Conservation (phyloP, 1,284 basidiomycete species). For the Rhodotorula sp. region DNA sequence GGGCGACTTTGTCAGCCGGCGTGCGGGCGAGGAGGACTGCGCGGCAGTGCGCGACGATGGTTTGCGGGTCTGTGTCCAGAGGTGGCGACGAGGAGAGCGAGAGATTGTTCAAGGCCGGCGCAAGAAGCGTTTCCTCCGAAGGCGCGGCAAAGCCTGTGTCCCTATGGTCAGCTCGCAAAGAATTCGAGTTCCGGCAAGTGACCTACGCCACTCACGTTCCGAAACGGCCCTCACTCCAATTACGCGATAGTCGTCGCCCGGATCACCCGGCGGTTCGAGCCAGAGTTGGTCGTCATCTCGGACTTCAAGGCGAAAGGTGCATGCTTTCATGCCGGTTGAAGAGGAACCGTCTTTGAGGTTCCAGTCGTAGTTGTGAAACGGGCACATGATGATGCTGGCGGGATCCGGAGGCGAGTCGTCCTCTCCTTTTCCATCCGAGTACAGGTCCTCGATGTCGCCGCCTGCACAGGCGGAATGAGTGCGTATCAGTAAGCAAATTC, state of each 20-base stretch:
- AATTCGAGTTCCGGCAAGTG: too few species aligned
- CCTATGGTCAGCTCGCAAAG: not conserved
- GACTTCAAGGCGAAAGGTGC: slow-evolving; percentile 68
- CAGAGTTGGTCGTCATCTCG: slow-evolving; percentile 59
- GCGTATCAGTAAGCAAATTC: not conserved
- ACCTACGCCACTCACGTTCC: slow-evolving; percentile 58
- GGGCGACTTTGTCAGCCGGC: slow-evolving; percentile 49
- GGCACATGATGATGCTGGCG: slow-evolving; percentile 61
- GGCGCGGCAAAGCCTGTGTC: slow-evolving; percentile 19
- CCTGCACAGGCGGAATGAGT: not conserved
- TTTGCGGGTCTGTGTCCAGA: slow-evolving; percentile 40
- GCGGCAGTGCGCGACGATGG: slow-evolving; percentile 50
- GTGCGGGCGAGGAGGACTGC: slow-evolving; percentile 50
- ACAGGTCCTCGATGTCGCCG: slow-evolving; percentile 36
- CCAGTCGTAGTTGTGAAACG: slow-evolving; percentile 75
- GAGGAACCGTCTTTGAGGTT: slow-evolving; percentile 68
- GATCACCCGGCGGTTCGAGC: slow-evolving; percentile 63
- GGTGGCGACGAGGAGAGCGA: slow-evolving; percentile 22
- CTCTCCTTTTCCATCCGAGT: not conserved
- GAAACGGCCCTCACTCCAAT: slow-evolving; percentile 76
- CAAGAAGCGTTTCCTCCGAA: not conserved
- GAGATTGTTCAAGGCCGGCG: slow-evolving; percentile 17
- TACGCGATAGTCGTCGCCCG: slow-evolving; percentile 59
- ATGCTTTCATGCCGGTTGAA: slow-evolving; percentile 72
- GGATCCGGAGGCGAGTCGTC: not conserved